A percentile compares a stretch with the other conserved stretches of the same genome.
These are phyloP conservation scores for Astrephomene gubernaculifera DNA, from an alignment of 139 green algal species.

Conservation along the genomic window DNA sequence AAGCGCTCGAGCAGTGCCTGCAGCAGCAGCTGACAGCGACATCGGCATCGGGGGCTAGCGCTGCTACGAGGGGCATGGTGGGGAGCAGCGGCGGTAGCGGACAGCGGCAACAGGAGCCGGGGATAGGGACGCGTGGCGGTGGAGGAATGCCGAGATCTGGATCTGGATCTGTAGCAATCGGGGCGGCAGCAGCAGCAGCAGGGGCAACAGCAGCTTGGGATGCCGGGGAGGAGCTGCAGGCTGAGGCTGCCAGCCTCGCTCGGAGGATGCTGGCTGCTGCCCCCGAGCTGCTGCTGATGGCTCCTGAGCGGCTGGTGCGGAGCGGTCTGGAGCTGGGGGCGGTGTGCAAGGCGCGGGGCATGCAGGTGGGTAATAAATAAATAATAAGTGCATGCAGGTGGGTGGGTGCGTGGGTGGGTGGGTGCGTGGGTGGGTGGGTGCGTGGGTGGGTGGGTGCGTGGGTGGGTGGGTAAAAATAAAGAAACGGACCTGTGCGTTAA, in stretches of 20 bases:
- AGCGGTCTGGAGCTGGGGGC: slow-evolving; percentile 18
- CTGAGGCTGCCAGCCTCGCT: no score
- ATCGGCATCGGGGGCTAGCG: neutral
- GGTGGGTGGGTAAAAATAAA: no score
- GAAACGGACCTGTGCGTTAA: no score
- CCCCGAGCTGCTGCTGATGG: slow-evolving; percentile 47
- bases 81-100: neutral
- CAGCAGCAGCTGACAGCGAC: neutral
- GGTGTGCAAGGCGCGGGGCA: slow-evolving; percentile 38
- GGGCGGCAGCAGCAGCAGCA: neutral
- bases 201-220: neutral
- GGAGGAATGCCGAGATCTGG: neutral
- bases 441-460: no score
- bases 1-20: slow-evolving; percentile 15
- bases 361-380: slow-evolving; percentile 21
- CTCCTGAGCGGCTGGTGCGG: slow-evolving; percentile 18
- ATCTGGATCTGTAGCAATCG: neutral
- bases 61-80: no score
- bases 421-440: no score
- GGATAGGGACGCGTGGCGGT: neutral
- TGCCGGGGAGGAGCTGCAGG: neutral
- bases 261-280: slow-evolving; percentile 3
- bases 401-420: no score
- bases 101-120: neutral
- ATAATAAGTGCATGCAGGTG: no score